phyloP scores from a whole-genome alignment of 164 flowering plant genomes.

The Berberis vulgaris region DNA sequence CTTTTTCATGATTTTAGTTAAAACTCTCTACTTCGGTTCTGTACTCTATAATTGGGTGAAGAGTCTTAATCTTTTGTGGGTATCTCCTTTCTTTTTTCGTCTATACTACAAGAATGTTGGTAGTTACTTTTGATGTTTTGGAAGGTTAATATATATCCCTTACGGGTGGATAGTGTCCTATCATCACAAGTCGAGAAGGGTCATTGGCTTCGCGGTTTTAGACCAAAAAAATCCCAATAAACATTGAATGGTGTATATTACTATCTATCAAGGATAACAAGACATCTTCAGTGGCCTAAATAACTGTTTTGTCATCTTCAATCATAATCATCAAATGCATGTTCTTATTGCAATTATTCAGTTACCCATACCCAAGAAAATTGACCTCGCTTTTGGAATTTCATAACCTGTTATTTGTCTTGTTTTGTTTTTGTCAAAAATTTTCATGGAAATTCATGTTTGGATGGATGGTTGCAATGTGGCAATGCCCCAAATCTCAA shows the following conservation, averaged over 20 bases:
- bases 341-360: not conserved
- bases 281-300: too few relatives aligned
- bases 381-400: not conserved
- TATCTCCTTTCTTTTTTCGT: not conserved
- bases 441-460: not conserved
- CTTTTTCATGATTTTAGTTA: not conserved
- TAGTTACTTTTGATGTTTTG: not conserved
- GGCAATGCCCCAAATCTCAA: not conserved
- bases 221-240: too few relatives aligned
- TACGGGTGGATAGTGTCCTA: not conserved
- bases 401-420: not conserved
- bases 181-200: too few relatives aligned
- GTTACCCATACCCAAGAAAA: not conserved
- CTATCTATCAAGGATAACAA: too few relatives aligned
- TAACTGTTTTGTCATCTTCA: too few relatives aligned
- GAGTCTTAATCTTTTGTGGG: not conserved
- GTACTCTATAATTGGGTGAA: too few relatives aligned
- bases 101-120: not conserved
- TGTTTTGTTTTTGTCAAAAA: not conserved
- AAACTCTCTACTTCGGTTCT: constrained; percentile 7
- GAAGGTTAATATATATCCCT: not conserved
- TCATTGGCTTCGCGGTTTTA: too few relatives aligned
- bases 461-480: not conserved
- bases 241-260: too few relatives aligned
- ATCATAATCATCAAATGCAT: not conserved